Conservation (phyloP, 2,329 filamentous ascomycete species). For the Fusarium euwallaceae region DNA sequence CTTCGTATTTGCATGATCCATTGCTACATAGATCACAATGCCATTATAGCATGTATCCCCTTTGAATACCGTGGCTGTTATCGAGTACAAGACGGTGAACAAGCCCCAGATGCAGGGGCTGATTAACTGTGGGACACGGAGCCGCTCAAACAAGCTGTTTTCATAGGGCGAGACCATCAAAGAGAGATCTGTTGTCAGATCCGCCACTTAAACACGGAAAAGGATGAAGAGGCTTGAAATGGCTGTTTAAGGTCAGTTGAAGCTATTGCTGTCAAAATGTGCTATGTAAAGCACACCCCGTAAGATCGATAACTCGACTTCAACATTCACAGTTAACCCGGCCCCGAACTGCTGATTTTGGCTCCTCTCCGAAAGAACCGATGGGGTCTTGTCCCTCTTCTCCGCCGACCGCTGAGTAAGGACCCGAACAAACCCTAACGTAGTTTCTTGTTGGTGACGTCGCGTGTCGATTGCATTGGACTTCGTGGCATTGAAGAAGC, state of each 20-base stretch:
- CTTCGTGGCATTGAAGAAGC: slow-evolving; percentile 21
- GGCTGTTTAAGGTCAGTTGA: not conserved
- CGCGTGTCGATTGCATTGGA: slow-evolving; percentile 17
- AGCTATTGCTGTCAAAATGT: not conserved
- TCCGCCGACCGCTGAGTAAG: slow-evolving; percentile 3
- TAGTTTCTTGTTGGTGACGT: slow-evolving; percentile 12
- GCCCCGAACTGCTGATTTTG: not conserved
- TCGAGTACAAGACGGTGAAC: slow-evolving; percentile 1
- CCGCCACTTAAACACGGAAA: slow-evolving; percentile 12
- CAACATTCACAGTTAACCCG: not conserved
- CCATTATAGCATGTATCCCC: not conserved
- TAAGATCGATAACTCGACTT: not conserved
- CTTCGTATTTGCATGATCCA: not conserved
- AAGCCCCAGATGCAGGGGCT: slow-evolving; percentile 45
- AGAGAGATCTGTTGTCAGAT: slow-evolving; percentile 43
- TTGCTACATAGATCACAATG: not conserved
- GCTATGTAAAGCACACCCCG: not conserved
- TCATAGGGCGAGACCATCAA: slow-evolving; percentile 33
- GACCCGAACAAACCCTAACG: slow-evolving; percentile 9
- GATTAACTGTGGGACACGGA: slow-evolving; percentile 44
- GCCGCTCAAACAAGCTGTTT: slow-evolving; percentile 22
- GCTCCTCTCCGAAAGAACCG: not conserved
- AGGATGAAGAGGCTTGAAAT: slow-evolving; percentile 5
- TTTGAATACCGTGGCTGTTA: not conserved
- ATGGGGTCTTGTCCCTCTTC: not conserved